A percentile compares a stretch with the other conserved stretches of the same genome.
Evolutionary conservation across 352 stramenopile genomes (phyloP).

Genomic region (Hyaloperonospora arabidopsidis): DNA sequence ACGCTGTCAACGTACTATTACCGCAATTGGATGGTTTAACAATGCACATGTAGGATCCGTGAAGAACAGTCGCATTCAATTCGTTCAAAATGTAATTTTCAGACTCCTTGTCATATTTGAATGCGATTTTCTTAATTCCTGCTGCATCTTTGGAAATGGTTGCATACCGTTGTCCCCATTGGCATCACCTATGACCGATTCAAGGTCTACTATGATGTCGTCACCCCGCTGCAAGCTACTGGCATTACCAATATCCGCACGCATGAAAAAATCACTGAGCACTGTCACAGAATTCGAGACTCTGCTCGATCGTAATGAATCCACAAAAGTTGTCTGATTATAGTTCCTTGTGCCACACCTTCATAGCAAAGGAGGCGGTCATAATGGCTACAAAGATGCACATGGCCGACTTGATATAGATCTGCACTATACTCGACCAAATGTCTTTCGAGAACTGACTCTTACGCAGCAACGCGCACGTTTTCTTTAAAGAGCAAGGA

Average conservation of each 20-base stretch:
- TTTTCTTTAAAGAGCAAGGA: constrained; percentile 67
- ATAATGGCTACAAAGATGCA: constrained; percentile 87
- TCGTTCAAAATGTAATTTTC: constrained; percentile 82
- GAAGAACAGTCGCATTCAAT: constrained; percentile 53
- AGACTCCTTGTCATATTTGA: constrained; percentile 82
- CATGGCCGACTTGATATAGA: constrained; percentile 87
- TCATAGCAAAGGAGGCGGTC: constrained; percentile 76
- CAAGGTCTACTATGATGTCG: constrained; percentile 71
- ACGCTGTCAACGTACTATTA: constrained; percentile 83
- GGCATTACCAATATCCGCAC: constrained; percentile 81
- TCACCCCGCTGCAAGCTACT: constrained; percentile 82
- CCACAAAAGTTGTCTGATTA: constrained; percentile 76
- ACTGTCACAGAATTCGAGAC: constrained; percentile 79
- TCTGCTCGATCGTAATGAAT: constrained; percentile 64
- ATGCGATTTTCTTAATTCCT: constrained; percentile 70
- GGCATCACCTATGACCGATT: constrained; percentile 25
- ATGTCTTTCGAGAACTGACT: constrained; percentile 87
- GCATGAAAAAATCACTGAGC: constrained; percentile 84
- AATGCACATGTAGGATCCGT: constrained; percentile 79
- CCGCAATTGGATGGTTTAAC: constrained; percentile 76
- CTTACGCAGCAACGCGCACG: constrained; percentile 52
- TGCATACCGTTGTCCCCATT: constrained; percentile 61
- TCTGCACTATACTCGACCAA: constrained; percentile 85
- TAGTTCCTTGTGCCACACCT: constrained; percentile 69
- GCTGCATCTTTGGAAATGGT: constrained; percentile 73